phyloP scores from a whole-genome alignment of 78 protist genomes.

The Blattamonas nauphoetae region DNA sequence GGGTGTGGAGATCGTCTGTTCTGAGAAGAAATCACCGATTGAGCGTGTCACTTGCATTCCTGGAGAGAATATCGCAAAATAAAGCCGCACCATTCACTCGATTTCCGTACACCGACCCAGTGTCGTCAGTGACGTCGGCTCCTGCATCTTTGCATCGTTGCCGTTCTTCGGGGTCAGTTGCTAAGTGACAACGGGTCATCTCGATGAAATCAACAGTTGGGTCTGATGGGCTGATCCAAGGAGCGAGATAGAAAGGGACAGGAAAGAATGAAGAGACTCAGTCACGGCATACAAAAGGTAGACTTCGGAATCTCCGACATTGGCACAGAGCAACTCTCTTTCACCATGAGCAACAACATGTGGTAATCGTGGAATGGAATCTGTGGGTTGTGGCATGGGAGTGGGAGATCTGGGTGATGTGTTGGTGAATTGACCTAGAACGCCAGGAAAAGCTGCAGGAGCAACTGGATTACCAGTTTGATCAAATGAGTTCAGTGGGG shows the following conservation, averaged over 20 bases:
- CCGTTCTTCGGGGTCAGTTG: background rate
- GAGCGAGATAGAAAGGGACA: too few species aligned
- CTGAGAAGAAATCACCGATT: background rate
- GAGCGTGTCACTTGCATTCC: background rate
- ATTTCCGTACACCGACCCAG: background rate
- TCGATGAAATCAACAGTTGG: background rate
- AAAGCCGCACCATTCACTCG: background rate
- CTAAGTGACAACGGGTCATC: background rate
- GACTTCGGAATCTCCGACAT: background rate
- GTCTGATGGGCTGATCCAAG: too few species aligned
- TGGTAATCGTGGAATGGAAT: too few species aligned
- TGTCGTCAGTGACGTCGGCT: background rate
- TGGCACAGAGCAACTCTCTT: background rate
- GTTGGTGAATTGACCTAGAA: too few species aligned
- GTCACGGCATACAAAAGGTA: background rate
- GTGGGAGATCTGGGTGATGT: too few species aligned
- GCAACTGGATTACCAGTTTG: background rate
- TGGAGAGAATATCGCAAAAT: background rate
- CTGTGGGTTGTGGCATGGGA: too few species aligned
- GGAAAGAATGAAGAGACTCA: too few species aligned
- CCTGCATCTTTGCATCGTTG: background rate
- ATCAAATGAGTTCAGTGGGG: background rate
- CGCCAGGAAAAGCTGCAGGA: too few species aligned
- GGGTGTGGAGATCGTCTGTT: background rate
- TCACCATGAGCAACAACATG: background rate